Percentiles rank a stretch among this genome's conserved stretches.
These are phyloP conservation scores for Athelia sp. DNA, from an alignment of 1,284 basidiomycete genomes.

Conservation along the genomic window DNA sequence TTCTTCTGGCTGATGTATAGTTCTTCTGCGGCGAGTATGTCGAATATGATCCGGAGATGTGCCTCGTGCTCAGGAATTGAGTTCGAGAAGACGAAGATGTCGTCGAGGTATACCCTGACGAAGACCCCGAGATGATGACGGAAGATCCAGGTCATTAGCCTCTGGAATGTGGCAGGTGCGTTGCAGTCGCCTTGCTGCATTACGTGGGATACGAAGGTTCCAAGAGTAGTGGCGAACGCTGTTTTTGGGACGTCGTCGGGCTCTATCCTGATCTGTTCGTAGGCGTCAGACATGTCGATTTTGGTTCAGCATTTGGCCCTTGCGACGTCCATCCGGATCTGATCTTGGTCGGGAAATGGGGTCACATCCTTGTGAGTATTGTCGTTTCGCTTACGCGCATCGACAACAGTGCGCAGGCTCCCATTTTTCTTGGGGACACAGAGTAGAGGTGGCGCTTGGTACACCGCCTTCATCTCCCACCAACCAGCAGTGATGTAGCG, in stretches of 20 bases:
- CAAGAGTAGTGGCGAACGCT: slow-evolving; percentile 17
- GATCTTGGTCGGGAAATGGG: slow-evolving; percentile 31
- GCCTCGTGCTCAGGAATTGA: slow-evolving; percentile 15
- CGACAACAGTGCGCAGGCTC: slow-evolving; percentile 26
- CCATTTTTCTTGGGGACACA: slow-evolving; percentile 30
- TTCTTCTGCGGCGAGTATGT: slow-evolving; percentile 5
- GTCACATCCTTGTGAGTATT: slow-evolving; percentile 32
- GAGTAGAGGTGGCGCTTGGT: slow-evolving; percentile 26
- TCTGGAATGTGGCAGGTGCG: slow-evolving; percentile 17
- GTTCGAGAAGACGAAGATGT: slow-evolving; percentile 17
- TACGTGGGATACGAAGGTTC: slow-evolving; percentile 21
- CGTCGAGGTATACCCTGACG: slow-evolving; percentile 17
- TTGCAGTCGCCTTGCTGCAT: slow-evolving; percentile 32
- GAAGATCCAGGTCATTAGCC: slow-evolving; percentile 19
- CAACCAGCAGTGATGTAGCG: slow-evolving; percentile 22
- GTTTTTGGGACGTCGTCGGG: slow-evolving; percentile 12
- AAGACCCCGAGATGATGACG: slow-evolving; percentile 12
- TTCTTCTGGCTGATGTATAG: slow-evolving; percentile 10
- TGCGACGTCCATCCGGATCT: slow-evolving; percentile 24
- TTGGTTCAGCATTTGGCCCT: slow-evolving; percentile 19
- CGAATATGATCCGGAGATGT: slow-evolving; percentile 13
- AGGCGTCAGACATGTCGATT: slow-evolving; percentile 29
- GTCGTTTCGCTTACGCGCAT: slow-evolving; percentile 26
- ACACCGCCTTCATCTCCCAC: slow-evolving; percentile 19
- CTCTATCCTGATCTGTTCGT: slow-evolving; percentile 19